Conservation (phyloP, 1,284 basidiomycete species). For the Ustilago lituana region DNA sequence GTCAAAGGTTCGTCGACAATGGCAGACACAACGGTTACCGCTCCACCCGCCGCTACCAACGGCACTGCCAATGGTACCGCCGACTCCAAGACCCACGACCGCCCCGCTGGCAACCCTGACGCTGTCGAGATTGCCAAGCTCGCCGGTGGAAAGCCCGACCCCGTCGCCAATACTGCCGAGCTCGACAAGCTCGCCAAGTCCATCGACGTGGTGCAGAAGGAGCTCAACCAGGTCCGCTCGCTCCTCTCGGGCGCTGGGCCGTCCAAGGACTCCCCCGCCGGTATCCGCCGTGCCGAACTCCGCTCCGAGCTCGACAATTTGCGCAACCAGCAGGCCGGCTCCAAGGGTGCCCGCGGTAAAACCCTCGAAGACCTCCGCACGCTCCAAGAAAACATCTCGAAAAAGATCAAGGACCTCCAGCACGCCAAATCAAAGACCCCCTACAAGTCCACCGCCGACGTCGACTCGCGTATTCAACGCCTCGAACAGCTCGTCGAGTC, state of each 20-base stretch:
- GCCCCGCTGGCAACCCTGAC: conserved; percentile 43
- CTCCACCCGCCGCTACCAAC: conserved; percentile 10
- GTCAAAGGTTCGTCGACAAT: conserved; percentile 24
- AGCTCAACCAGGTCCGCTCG: conserved; percentile 75
- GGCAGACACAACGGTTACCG: conserved; percentile 30
- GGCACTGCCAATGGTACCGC: conserved; percentile 8
- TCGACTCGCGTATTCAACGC: conserved; percentile 81
- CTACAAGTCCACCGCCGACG: conserved; percentile 87
- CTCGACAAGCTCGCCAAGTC: conserved; percentile 61
- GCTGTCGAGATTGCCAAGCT: conserved; percentile 62
- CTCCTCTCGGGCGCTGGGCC: conserved; percentile 68
- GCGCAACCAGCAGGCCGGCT: conserved; percentile 81
- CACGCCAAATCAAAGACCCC: conserved; percentile 80
- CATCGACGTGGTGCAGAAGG: conserved; percentile 59
- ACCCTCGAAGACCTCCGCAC: conserved; percentile 83
- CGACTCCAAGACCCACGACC: conserved; percentile 40
- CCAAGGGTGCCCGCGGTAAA: conserved; percentile 80
- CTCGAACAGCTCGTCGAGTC: conserved; percentile 86
- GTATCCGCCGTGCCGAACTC: conserved; percentile 79
- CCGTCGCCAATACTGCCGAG: conserved; percentile 56
- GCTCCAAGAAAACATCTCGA: conserved; percentile 81
- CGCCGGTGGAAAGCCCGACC: conserved; percentile 63
- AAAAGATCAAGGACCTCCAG: conserved; percentile 93
- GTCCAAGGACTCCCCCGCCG: conserved; percentile 69
- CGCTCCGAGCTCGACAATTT: conserved; percentile 84